Conservation (phyloP, 352 stramenopile genomes). For the Pythium volutum region DNA sequence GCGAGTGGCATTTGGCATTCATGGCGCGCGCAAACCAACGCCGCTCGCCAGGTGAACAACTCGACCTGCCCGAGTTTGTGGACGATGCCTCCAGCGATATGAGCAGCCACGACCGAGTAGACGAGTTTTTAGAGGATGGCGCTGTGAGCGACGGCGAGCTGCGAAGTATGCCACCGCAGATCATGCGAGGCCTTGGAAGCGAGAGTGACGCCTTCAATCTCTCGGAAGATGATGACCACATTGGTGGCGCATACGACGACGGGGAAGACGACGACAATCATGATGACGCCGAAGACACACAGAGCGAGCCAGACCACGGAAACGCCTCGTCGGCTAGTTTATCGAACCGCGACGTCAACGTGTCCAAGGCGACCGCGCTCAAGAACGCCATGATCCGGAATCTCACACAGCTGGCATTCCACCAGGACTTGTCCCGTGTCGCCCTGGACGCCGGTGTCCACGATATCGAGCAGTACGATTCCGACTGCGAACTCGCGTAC, state of each 20-base stretch:
- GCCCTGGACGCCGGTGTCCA: slow-evolving; percentile 57
- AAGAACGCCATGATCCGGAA: slow-evolving; percentile 54
- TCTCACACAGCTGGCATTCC: slow-evolving; percentile 47
- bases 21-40: slow-evolving; percentile 11
- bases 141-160: slow-evolving; percentile 19
- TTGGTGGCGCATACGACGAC: slow-evolving; percentile 4
- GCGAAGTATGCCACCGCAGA: neutral
- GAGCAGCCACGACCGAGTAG: slow-evolving; percentile 12
- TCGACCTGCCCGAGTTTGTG: slow-evolving; percentile 19
- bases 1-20: slow-evolving; percentile 20
- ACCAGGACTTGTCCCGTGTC: slow-evolving; percentile 34
- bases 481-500: slow-evolving; percentile 71
- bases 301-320: slow-evolving; percentile 2
- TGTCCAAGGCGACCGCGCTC: slow-evolving; percentile 56
- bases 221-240: slow-evolving; percentile 14
- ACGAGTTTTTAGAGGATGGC: slow-evolving; percentile 10
- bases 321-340: slow-evolving; percentile 7
- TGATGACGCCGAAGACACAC: neutral
- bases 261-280: slow-evolving; percentile 3
- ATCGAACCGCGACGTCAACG: slow-evolving; percentile 62
- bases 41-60: slow-evolving; percentile 12
- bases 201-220: slow-evolving; percentile 6
- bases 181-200: neutral
- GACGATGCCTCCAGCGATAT: slow-evolving; percentile 21
- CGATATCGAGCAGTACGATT: slow-evolving; percentile 69